Conservation (phyloP, 371 early-diverging fungal species). For the Encephalitozoon cuniculi region DNA sequence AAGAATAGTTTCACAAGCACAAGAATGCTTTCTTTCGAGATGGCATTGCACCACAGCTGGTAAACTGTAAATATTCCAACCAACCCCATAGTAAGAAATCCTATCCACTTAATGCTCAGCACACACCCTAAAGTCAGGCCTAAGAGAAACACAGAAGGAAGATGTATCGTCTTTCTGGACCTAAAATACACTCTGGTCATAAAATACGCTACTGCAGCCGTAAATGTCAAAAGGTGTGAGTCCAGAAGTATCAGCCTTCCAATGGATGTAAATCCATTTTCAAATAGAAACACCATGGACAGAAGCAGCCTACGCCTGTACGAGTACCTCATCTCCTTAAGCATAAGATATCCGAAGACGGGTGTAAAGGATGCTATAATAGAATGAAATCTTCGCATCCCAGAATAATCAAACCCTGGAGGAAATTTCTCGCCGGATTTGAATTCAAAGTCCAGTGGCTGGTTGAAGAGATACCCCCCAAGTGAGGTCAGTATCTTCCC, state of each 20-base stretch:
- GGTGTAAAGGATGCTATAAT: conserved; percentile 76
- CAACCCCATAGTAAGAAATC: conserved; percentile 79
- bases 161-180: conserved; percentile 69
- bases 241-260: conserved; percentile 90
- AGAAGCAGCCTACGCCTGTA: conserved; percentile 66
- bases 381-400: conserved; percentile 70
- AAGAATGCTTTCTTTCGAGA: conserved; percentile 67
- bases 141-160: conserved; percentile 64
- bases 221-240: conserved; percentile 85
- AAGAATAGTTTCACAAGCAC: conserved; percentile 68
- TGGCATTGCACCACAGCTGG: conserved; percentile 75
- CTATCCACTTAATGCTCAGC: conserved; percentile 96
- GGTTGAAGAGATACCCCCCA: conserved; percentile 75
- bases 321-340: conserved; percentile 68
- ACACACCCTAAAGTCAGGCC: conserved; percentile 77
- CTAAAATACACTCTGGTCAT: conserved; percentile 57
- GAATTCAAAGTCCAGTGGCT: conserved; percentile 78
- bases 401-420: conserved; percentile 69
- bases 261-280: conserved; percentile 65
- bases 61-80: conserved; percentile 85
- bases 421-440: conserved; percentile 77
- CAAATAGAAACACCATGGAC: conserved; percentile 70
- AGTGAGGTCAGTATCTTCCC: conserved; percentile 93
- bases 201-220: conserved; percentile 71
- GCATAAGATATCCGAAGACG: conserved; percentile 80